phyloP scores from a whole-genome alignment of 2,329 filamentous ascomycete genomes.

The Fusarium anguioides region DNA sequence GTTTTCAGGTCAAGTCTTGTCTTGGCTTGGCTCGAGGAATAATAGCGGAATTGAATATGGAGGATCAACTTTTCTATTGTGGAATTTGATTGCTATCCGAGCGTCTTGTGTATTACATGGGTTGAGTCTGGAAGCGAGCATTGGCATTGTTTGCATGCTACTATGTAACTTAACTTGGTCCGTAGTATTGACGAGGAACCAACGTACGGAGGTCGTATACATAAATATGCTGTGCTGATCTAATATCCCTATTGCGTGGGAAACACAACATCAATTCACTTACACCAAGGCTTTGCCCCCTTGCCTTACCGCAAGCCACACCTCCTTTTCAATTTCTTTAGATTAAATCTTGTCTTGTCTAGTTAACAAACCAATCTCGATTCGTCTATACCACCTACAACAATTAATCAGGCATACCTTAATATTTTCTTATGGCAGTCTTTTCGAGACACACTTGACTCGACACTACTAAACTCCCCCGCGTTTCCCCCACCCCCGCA shows the following conservation, averaged over 20 bases:
- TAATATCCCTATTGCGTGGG: conserved; percentile 11
- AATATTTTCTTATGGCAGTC: not conserved
- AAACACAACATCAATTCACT: conserved; percentile 18
- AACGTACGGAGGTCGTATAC: not conserved
- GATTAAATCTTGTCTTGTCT: not conserved
- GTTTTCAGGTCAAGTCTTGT: not conserved
- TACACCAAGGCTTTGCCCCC: conserved; percentile 14
- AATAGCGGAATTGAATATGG: not conserved
- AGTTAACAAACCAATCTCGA: not conserved
- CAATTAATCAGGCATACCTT: conserved; percentile 4
- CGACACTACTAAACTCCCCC: conserved; percentile 19
- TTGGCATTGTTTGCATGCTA: conserved; percentile 8
- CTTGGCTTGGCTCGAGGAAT: not conserved
- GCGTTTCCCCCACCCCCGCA: conserved; percentile 34
- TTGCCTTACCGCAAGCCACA: conserved; percentile 5
- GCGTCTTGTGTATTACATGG: conserved; percentile 28
- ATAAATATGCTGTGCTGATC: conserved; percentile 12
- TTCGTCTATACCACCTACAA: not conserved
- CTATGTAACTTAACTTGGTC: too few relatives aligned
- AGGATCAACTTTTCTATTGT: not conserved
- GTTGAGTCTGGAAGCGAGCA: conserved; percentile 34
- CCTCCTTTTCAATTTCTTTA: not conserved
- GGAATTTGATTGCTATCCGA: conserved; percentile 16
- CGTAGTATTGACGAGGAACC: conserved; percentile 4
- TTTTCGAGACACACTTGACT: conserved; percentile 10